Conservation (phyloP, 768 basidiomycete genomes). For the Termitomyces sp. region DNA sequence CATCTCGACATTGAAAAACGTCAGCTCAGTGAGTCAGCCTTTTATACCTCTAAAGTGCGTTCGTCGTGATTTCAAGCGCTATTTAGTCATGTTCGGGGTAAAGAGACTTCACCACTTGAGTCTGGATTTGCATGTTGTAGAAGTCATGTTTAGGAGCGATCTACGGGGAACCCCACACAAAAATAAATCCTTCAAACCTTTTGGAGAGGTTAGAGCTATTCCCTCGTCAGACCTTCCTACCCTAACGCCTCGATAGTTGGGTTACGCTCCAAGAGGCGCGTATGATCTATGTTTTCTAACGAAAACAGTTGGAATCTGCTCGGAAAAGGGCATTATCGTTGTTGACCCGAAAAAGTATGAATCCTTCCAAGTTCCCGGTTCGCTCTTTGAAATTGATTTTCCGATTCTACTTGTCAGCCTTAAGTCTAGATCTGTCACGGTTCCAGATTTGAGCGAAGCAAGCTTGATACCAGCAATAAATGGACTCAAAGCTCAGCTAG, state of each 20-base stretch:
- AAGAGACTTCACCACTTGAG: conserved; percentile 58
- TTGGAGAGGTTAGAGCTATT: conserved; percentile 52
- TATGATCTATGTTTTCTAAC: conserved; percentile 53
- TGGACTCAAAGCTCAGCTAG: conserved; percentile 54
- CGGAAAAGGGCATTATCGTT: conserved; percentile 60
- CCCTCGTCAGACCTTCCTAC: background rate
- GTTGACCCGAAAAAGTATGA: conserved; percentile 65
- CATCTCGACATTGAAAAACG: conserved; percentile 48
- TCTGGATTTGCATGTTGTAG: conserved; percentile 50
- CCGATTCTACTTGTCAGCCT: conserved; percentile 30
- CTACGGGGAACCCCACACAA: conserved; percentile 22
- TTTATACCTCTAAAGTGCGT: background rate
- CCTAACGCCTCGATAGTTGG: conserved; percentile 37
- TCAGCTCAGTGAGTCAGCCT: conserved; percentile 44
- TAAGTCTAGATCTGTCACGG: conserved; percentile 34
- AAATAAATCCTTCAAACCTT: conserved; percentile 49
- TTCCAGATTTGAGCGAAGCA: conserved; percentile 55
- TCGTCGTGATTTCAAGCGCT: background rate
- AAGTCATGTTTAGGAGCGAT: conserved; percentile 35
- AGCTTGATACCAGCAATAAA: conserved; percentile 34
- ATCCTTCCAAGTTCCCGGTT: background rate
- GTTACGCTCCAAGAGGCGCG: conserved; percentile 69
- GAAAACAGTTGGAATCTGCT: conserved; percentile 63
- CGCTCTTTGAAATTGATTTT: background rate
- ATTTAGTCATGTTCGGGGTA: conserved; percentile 61